Conservation (phyloP, 768 basidiomycete species). For the Russula griseocarnosa region DNA sequence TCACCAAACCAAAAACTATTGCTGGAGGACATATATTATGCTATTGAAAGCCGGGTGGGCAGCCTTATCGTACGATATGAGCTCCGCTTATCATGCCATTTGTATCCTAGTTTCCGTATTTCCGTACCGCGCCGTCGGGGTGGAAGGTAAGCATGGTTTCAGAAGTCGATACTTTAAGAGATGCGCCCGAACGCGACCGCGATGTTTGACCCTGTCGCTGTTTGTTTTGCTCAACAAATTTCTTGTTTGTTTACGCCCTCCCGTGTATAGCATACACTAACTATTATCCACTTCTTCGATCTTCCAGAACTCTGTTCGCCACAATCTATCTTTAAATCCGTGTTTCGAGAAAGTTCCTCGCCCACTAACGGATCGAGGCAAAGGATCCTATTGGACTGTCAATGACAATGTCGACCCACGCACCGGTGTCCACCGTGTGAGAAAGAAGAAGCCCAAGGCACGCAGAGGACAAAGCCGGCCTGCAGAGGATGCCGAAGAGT, state of each 20-base stretch:
- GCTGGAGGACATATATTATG: constrained; percentile 88
- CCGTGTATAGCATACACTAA: constrained; percentile 6
- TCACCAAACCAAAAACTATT: constrained; percentile 83
- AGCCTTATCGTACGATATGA: neutral
- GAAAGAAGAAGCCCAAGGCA: constrained; percentile 79
- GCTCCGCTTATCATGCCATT: constrained; percentile 28
- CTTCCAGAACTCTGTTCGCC: constrained; percentile 79
- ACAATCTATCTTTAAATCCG: constrained; percentile 85
- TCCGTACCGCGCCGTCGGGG: constrained; percentile 80
- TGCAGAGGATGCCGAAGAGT: constrained; percentile 52
- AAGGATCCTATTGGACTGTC: constrained; percentile 90
- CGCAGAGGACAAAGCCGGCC: constrained; percentile 42
- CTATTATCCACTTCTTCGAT: constrained; percentile 32
- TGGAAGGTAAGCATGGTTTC: constrained; percentile 68
- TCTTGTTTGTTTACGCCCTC: constrained; percentile 30
- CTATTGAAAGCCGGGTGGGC: constrained; percentile 82
- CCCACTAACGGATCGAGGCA: constrained; percentile 87
- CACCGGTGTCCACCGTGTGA: constrained; percentile 82
- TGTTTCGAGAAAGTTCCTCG: constrained; percentile 90
- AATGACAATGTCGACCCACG: constrained; percentile 87
- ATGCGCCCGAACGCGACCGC: constrained; percentile 43
- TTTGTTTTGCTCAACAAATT: constrained; percentile 48
- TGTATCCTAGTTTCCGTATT: constrained; percentile 72
- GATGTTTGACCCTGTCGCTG: constrained; percentile 47
- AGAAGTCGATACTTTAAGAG: constrained; percentile 12